Evolutionary conservation across 208 protist species (phyloP).

Genomic region (Trypanosoma cruzi): DNA sequence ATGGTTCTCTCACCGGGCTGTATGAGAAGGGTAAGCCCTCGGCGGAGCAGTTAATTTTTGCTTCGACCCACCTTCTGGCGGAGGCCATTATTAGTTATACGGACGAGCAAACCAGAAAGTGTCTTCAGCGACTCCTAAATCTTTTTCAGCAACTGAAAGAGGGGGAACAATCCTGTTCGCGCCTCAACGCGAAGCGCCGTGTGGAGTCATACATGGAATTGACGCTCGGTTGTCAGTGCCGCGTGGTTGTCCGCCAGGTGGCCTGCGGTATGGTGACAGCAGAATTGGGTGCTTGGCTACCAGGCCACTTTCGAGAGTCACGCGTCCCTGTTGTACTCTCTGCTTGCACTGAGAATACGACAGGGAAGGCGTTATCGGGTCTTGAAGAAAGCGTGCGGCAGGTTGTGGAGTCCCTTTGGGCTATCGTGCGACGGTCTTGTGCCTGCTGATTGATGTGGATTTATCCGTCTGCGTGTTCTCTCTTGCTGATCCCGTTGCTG

Average conservation of each 20-base stretch:
- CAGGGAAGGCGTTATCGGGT: slow-evolving; percentile 5
- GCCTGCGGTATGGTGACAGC: slow-evolving; percentile 12
- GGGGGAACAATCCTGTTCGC: slow-evolving; percentile 10
- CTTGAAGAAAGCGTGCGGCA: slow-evolving; percentile 5
- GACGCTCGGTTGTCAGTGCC: slow-evolving; percentile 32
- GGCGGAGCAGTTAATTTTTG: slow-evolving; percentile 20
- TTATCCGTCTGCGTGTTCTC: neutral
- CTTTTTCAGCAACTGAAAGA: slow-evolving; percentile 17
- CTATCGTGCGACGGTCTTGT: slow-evolving; percentile 11
- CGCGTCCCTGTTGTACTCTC: slow-evolving; percentile 26
- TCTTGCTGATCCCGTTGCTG: neutral
- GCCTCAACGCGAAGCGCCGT: slow-evolving; percentile 25
- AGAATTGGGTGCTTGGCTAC: slow-evolving; percentile 24
- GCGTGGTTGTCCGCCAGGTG: slow-evolving; percentile 19
- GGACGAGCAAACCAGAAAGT: slow-evolving; percentile 14
- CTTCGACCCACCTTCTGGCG: slow-evolving; percentile 23
- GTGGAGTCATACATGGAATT: slow-evolving; percentile 30
- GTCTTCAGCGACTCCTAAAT: slow-evolving; percentile 12
- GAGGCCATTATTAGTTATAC: slow-evolving; percentile 20
- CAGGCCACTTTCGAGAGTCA: neutral
- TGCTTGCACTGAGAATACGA: slow-evolving; percentile 9
- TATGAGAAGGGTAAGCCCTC: neutral
- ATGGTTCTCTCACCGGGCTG: slow-evolving; percentile 4
- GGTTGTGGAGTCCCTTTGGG: slow-evolving; percentile 25
- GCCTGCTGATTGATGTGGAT: neutral